These are phyloP conservation scores for Lactarius pseudohatsudake DNA, from an alignment of 768 basidiomycete genomes.

Conservation along the genomic window DNA sequence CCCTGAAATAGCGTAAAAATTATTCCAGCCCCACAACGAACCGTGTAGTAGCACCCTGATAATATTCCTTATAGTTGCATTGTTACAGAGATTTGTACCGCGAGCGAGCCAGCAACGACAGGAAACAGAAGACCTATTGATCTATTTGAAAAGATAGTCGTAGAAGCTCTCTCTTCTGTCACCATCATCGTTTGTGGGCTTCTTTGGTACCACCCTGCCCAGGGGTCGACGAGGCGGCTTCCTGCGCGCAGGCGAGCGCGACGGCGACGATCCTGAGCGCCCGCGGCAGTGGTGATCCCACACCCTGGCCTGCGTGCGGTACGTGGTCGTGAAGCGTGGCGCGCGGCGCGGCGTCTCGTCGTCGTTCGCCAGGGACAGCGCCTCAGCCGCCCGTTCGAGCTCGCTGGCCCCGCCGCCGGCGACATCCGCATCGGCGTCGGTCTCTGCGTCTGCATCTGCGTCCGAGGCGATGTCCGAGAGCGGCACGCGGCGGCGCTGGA, in stretches of 20 bases:
- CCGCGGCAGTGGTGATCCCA: constrained; percentile 29
- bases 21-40: neutral
- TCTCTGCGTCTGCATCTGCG: constrained; percentile 34
- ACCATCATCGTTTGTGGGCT: neutral
- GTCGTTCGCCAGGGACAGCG: constrained; percentile 38
- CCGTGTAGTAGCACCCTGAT: neutral
- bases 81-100: neutral
- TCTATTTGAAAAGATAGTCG: constrained; percentile 26
- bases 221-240: constrained; percentile 25
- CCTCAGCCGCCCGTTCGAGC: constrained; percentile 28
- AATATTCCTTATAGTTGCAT: neutral
- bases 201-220: constrained; percentile 28
- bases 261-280: constrained; percentile 52
- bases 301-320: constrained; percentile 36
- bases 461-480: constrained; percentile 37
- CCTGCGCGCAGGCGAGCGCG: constrained; percentile 51
- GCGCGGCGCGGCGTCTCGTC: constrained; percentile 30
- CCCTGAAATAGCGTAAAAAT: neutral
- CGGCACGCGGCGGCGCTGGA: neutral
- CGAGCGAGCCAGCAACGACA: neutral
- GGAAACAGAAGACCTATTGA: neutral
- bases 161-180: constrained; percentile 20
- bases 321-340: constrained; percentile 31
- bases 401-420: constrained; percentile 9
- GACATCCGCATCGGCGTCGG: constrained; percentile 20